phyloP scores from a whole-genome alignment of 176 grass and related monocot genomes.

The Secale cereale region DNA sequence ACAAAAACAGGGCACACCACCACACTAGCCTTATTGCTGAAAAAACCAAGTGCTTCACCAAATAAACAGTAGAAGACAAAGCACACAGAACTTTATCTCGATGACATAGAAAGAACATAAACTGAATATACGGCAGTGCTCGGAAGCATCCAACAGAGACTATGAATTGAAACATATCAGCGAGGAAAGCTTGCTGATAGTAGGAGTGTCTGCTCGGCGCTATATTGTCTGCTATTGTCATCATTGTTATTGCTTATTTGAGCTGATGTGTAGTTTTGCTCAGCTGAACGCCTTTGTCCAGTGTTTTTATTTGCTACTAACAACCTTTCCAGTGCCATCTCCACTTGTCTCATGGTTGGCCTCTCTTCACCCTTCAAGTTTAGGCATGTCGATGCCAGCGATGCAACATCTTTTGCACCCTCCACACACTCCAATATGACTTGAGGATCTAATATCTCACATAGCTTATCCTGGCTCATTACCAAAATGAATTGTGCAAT shows the following conservation, averaged over 20 bases:
- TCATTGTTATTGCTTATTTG: background rate
- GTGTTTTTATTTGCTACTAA: background rate
- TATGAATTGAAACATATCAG: background rate
- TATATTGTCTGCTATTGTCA: conserved; percentile 11
- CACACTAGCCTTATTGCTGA: too few relatives aligned
- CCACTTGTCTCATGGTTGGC: too few relatives aligned
- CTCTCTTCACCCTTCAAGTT: too few relatives aligned
- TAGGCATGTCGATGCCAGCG: conserved; percentile 25
- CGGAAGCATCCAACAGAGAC: too few relatives aligned
- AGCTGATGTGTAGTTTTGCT: background rate
- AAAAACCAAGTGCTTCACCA: too few relatives aligned
- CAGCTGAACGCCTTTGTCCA: background rate
- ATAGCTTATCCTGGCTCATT: background rate
- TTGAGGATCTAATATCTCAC: background rate
- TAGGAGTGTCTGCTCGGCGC: conserved; percentile 25
- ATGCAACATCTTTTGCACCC: conserved; percentile 3
- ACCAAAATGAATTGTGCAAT: conserved; percentile 11
- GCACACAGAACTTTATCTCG: too few relatives aligned
- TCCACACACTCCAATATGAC: background rate
- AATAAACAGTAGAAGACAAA: too few relatives aligned
- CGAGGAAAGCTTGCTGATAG: background rate
- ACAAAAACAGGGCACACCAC: too few relatives aligned
- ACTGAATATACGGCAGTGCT: too few relatives aligned
- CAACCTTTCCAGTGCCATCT: conserved; percentile 17
- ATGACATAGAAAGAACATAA: too few relatives aligned